Base-by-base conservation (phyloP, 2,329 filamentous ascomycete genomes). In the Scedosporium minutisporum region DNA sequence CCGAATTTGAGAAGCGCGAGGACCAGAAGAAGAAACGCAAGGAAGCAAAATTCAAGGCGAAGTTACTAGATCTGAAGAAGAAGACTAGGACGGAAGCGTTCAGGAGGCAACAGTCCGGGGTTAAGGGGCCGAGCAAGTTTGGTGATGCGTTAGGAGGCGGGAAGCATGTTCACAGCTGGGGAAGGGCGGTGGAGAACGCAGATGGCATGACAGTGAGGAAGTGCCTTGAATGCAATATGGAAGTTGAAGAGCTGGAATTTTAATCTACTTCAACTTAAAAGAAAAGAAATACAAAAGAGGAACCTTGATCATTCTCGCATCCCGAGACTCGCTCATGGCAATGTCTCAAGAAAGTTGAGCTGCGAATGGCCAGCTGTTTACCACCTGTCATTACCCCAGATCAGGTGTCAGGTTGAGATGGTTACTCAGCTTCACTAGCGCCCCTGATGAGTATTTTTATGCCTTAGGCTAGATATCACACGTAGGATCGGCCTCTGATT, bases 21-120 rank as follows among this genome's bases (percentile, higher is more conserved):
- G 76, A 78, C 2, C 88, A 95, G 62, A 92, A 91, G 75, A 96
- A 96, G 76, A 83, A 82, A 58, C 81, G 91, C 61, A 96, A 96
- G 71, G 93, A 97, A 73, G 87, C 87, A 69, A 96, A 96, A 74
- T 97, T 97, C 75, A 91, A 90, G 71, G 87, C 86, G 64, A 96
- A 96, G 77, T 78, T 99, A 41, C 81, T 89, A 5, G 93, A 97
- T 61, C 73, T 99, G 66, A 99, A 97, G 80, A 93, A 93, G 75
- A 87, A 93, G 73, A 99, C 95, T 12, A 81, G 92, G 57, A 93
- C 96, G 0, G 95, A 97, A 68, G 91, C 93, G 0, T 96, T 93
- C 69, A 85, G 92, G 62, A 79, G 93, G 59, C 51, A 62, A 53
- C 87, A 87, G 68, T 82, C 85, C 62, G 83, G 82, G 62, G 80